Evolutionary conservation across 352 stramenopile species (phyloP).

Genomic region (Globisporangium polare): DNA sequence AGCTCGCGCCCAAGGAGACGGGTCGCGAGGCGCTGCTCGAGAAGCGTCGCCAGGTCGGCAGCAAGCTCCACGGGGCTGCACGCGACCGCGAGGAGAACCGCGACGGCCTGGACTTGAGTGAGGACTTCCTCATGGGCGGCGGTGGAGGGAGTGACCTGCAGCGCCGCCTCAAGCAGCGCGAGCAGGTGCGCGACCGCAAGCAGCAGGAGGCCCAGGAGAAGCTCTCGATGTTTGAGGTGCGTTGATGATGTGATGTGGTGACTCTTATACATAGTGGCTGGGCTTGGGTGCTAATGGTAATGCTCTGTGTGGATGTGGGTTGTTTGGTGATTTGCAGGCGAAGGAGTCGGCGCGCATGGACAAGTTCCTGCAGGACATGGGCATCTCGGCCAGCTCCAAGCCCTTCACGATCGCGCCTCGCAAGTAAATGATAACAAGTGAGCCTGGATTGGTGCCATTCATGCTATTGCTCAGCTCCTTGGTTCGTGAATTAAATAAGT

Average conservation of each 20-base stretch:
- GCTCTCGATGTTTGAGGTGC: constrained; percentile 33
- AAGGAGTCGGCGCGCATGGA: constrained; percentile 73
- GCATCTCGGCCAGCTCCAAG: constrained; percentile 31
- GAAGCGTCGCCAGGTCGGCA: constrained; percentile 39
- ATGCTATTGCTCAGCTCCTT: too few species aligned
- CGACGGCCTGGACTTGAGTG: constrained; percentile 63
- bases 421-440: neutral
- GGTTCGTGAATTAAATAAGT: neutral
- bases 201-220: constrained; percentile 40
- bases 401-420: constrained; percentile 61
- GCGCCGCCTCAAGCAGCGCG: constrained; percentile 32
- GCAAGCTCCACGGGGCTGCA: constrained; percentile 55
- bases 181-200: constrained; percentile 31
- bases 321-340: constrained; percentile 24
- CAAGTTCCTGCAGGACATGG: constrained; percentile 74
- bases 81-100: constrained; percentile 54
- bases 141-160: constrained; percentile 27
- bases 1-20: constrained; percentile 57
- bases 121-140: constrained; percentile 66
- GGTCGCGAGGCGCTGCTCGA: constrained; percentile 61
- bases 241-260: neutral
- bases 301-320: neutral
- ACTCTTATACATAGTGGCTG: neutral
- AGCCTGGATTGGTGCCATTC: too few species aligned
- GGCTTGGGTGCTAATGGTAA: too few species aligned